These are phyloP conservation scores for Penicillium digitatum DNA, from an alignment of 2,329 filamentous ascomycete genomes.

Conservation along the genomic window DNA sequence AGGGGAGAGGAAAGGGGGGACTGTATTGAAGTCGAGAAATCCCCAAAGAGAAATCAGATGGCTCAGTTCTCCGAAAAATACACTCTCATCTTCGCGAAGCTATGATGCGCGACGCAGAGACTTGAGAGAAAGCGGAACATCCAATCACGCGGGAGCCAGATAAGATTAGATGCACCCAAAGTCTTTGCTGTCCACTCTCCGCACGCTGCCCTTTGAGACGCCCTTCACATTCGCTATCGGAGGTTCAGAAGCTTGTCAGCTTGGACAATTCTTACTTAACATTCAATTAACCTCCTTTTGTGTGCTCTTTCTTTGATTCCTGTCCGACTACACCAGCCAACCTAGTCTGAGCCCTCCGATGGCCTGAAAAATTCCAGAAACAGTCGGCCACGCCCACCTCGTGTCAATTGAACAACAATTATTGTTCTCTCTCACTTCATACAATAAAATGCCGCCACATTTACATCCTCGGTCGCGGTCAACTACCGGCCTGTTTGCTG, in stretches of 20 bases:
- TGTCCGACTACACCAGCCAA: neutral
- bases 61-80: constrained; percentile 14
- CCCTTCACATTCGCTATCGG: neutral
- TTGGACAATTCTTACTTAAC: neutral
- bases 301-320: neutral
- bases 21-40: constrained; percentile 9
- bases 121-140: constrained; percentile 4
- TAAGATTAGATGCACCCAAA: constrained; percentile 42
- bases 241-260: neutral
- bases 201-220: constrained; percentile 4
- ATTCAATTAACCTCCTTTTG: constrained; percentile 15
- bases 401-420: constrained; percentile 13
- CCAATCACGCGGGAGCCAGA: constrained; percentile 32
- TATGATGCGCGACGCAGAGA: constrained; percentile 14
- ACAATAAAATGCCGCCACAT: constrained; percentile 66
- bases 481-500: constrained; percentile 90
- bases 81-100: constrained; percentile 19
- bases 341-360: constrained; percentile 15
- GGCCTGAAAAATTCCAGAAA: constrained; percentile 17
- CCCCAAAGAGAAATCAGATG: constrained; percentile 11
- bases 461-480: constrained; percentile 90
- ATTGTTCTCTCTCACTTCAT: constrained; percentile 6
- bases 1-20: constrained; percentile 8
- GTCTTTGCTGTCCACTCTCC: constrained; percentile 19
- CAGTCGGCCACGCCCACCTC: constrained; percentile 14